Evolutionary conservation across 2,329 filamentous ascomycete genomes (phyloP), one percentile per base, ranked within the genome.

Genomic region (Monilinia vaccinii-corymbosi): DNA sequence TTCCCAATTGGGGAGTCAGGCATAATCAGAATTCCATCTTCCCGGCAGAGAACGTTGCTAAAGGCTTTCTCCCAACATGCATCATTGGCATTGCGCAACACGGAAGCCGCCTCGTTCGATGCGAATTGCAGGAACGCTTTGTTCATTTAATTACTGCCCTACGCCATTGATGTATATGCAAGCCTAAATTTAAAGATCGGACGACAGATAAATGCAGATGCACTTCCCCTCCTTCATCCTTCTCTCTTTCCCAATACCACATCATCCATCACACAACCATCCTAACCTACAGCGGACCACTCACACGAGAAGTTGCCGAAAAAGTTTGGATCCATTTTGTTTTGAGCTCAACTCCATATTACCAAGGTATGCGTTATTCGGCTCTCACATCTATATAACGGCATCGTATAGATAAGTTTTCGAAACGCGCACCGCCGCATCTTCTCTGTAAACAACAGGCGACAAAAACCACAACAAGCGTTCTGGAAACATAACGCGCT

Each of bases 91-190:
- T 57, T 63, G 61, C 65, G 61, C 66, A 65, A 67, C 64, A 78
- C 77, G 71, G 73, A 73, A 75, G 72, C 71, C 68, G 75, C 79
- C 76, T 78, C 73, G 75, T 72, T 75, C 74, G 76, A 75, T 74
- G 73, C 73, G 73, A 76, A 75, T 77, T 73, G 71, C 72, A 73
- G 73, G 71, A 72, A 71, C 77, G 77, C 76, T 78, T 79, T 74
- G 73, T 72, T 71, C 63, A 64, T 68, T 69, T 67, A 67, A 70
- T 36, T 68, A 65, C 62, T 67, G 64, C 59, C 62, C 63, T 62
- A 64, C 62, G 62, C 63, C 56, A 63, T 60, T 60, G 60, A 57
- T 61, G 62, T 70, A 64, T 70, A 71, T 71, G 69, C 69, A 64
- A 59, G 61, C 36, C 46, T 61, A 58, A 63, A 47, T n/a, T 58